phyloP scores from a whole-genome alignment of 2,329 filamentous ascomycete species.

The Cordyceps fumosorosea region DNA sequence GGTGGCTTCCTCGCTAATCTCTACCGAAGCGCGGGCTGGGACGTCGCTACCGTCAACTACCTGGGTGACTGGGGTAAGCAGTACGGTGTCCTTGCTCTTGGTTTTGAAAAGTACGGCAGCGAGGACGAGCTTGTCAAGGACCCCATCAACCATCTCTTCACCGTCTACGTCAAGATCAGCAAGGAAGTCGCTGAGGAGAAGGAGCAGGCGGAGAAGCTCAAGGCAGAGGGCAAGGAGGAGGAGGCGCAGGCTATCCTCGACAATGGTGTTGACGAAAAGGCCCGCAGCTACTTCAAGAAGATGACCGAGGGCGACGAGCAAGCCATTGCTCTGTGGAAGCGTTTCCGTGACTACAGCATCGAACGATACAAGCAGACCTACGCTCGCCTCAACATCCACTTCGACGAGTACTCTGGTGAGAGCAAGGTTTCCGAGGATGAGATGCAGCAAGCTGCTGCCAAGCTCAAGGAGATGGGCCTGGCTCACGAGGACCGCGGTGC shows the following conservation, averaged over 20 bases:
- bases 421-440: slow-evolving; percentile 61
- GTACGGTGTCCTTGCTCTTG: slow-evolving; percentile 65
- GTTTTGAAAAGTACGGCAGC: slow-evolving; percentile 67
- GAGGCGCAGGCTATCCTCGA: slow-evolving; percentile 47
- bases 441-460: slow-evolving; percentile 57
- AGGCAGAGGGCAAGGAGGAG: slow-evolving; percentile 54
- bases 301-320: slow-evolving; percentile 62
- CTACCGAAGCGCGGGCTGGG: slow-evolving; percentile 65
- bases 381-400: slow-evolving; percentile 62
- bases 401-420: slow-evolving; percentile 70
- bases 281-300: slow-evolving; percentile 63
- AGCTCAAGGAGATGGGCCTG: slow-evolving; percentile 58
- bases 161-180: slow-evolving; percentile 75
- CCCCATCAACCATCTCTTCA: slow-evolving; percentile 75
- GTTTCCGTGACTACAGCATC: slow-evolving; percentile 62
- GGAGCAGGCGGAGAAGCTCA: slow-evolving; percentile 26
- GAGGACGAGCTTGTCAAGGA: slow-evolving; percentile 65
- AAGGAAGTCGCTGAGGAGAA: slow-evolving; percentile 36
- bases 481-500: slow-evolving; percentile 66
- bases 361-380: slow-evolving; percentile 62
- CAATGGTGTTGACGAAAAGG: slow-evolving; percentile 64
- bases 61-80: slow-evolving; percentile 79
- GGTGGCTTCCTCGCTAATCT: slow-evolving; percentile 70
- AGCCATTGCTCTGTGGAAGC: slow-evolving; percentile 56
- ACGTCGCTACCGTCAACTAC: slow-evolving; percentile 67